Evolutionary conservation across 805 yeast species (phyloP).

Genomic region (Ogataea kodamae): DNA sequence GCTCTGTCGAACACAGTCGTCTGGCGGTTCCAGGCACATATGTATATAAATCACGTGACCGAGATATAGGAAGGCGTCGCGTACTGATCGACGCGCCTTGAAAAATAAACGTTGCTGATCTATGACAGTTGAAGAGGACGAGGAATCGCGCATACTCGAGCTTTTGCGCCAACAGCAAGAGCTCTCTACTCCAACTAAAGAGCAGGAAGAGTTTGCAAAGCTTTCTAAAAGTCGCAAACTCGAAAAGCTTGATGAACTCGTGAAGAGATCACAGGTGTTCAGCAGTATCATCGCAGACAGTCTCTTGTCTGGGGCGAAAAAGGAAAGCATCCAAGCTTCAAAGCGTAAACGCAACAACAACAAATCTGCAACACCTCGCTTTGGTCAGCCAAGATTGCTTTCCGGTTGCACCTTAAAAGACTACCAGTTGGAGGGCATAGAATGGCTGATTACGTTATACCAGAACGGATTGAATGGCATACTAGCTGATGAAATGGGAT

Average conservation of each 20-base stretch:
- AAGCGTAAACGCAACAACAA: constrained; percentile 17
- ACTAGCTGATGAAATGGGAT: constrained; percentile 96
- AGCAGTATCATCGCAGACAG: constrained; percentile 84
- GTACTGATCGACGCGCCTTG: not conserved
- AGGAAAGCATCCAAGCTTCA: constrained; percentile 24
- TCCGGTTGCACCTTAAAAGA: constrained; percentile 65
- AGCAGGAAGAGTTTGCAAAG: constrained; percentile 40
- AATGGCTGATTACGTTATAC: constrained; percentile 84
- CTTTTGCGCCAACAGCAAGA: constrained; percentile 20
- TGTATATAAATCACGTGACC: constrained; percentile 3
- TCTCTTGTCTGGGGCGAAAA: constrained; percentile 49
- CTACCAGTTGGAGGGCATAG: constrained; percentile 86
- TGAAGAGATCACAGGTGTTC: constrained; percentile 84
- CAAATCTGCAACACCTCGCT: constrained; percentile 13
- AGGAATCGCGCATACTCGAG: constrained; percentile 24
- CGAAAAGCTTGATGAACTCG: constrained; percentile 64
- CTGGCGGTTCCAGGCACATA: too few species aligned
- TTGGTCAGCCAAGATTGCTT: constrained; percentile 50
- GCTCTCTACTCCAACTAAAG: constrained; percentile 23
- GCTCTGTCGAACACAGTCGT: too few species aligned
- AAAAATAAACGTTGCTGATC: too few species aligned
- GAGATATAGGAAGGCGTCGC: constrained; percentile 1
- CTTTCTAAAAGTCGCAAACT: constrained; percentile 56
- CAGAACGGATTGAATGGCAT: constrained; percentile 95
- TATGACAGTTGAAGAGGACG: too few species aligned